phyloP scores from a whole-genome alignment of 2,329 filamentous ascomycete species.

The Whalleya microplaca region DNA sequence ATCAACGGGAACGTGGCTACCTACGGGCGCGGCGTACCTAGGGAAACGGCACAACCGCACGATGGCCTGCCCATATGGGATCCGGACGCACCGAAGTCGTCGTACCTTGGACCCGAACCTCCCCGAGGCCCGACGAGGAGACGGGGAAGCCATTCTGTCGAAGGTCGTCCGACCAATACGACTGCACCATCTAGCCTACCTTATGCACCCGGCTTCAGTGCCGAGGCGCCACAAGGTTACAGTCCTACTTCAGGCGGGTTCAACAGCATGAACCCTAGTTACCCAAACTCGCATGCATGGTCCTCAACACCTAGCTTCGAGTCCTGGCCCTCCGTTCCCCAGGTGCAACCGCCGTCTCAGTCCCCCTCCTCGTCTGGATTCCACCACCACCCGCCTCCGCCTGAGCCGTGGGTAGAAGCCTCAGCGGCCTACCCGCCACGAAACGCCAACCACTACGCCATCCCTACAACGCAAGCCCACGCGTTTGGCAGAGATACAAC shows the following conservation, averaged over 20 bases:
- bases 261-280: conserved; percentile 14
- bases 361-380: conserved; percentile 11
- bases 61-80: conserved; percentile 66
- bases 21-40: conserved; percentile 64
- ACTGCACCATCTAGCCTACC: conserved; percentile 5
- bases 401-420: conserved; percentile 23
- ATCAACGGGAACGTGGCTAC: conserved; percentile 76
- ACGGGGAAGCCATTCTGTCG: conserved; percentile 25
- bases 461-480: conserved; percentile 19
- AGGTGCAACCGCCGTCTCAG: conserved; percentile 19
- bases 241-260: conserved; percentile 13
- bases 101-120: conserved; percentile 43
- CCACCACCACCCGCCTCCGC: conserved; percentile 4
- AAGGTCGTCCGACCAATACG: conserved; percentile 12
- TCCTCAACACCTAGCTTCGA: conserved; percentile 13
- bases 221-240: conserved; percentile 21
- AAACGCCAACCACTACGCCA: conserved; percentile 17
- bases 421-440: conserved; percentile 17
- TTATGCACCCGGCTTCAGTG: conserved; percentile 15
- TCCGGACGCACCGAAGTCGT: conserved; percentile 39
- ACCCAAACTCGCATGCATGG: conserved; percentile 21
- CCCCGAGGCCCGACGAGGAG: conserved; percentile 39
- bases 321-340: conserved; percentile 15
- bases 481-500: conserved; percentile 7
- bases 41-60: conserved; percentile 65